phyloP scores from a whole-genome alignment of 179 eudicot genomes.

The Carnegiea gigantea region DNA sequence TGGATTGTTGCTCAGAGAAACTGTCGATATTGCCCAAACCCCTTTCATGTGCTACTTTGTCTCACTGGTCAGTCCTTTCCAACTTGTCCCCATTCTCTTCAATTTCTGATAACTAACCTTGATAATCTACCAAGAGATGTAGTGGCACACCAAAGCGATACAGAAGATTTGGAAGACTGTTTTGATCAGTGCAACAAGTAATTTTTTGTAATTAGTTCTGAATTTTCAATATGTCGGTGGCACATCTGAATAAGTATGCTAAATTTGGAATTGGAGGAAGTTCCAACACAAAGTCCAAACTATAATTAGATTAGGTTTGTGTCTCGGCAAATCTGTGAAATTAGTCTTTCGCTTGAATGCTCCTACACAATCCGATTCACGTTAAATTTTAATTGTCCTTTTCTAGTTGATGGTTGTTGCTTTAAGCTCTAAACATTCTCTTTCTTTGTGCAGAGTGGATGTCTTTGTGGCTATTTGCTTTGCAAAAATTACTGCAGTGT shows the following conservation, averaged over 20 bases:
- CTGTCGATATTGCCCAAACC: not conserved
- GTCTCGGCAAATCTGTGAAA: not conserved
- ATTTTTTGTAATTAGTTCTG: too few relatives aligned
- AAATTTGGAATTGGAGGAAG: not conserved
- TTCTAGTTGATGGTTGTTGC: not conserved
- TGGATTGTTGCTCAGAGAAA: not conserved
- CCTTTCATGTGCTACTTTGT: not conserved
- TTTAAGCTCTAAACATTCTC: not conserved
- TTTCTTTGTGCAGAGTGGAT: conserved; percentile 34
- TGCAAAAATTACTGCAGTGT: conserved; percentile 30
- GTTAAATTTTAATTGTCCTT: not conserved
- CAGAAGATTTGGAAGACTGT: not conserved
- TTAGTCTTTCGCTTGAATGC: not conserved
- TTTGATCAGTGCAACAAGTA: too few relatives aligned
- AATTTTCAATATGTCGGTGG: not conserved
- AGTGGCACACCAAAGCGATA: not conserved
- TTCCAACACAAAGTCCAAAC: not conserved
- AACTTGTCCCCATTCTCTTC: not conserved
- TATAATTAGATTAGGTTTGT: not conserved
- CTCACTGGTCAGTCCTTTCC: not conserved
- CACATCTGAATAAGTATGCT: not conserved
- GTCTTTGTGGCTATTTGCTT: conserved; percentile 34
- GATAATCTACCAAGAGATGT: not conserved
- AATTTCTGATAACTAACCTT: not conserved
- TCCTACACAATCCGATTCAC: not conserved